A percentile compares a stretch with the other conserved stretches of the same genome.
Conservation (phyloP, 2,329 filamentous ascomycete species). For the Colletotrichum brevisporum region DNA sequence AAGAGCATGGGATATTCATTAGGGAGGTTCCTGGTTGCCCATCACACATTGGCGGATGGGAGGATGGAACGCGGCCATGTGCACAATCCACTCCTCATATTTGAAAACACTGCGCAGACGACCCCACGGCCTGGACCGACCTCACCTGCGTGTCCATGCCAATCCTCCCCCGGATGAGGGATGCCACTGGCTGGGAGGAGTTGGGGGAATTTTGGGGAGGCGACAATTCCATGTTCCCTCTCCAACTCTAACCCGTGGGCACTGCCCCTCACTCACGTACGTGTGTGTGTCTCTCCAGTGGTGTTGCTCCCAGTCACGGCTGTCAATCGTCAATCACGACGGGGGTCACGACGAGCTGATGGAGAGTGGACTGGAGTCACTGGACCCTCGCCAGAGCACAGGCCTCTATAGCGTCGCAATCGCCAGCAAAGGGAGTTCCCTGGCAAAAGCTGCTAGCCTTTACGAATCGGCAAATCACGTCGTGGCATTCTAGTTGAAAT, state of each 20-base stretch:
- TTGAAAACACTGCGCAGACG: neutral
- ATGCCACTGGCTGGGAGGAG: neutral
- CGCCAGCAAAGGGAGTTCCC: slow-evolving; percentile 12
- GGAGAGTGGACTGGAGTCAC: too few relatives aligned
- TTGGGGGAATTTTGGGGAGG: slow-evolving; percentile 10
- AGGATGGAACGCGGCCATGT: neutral
- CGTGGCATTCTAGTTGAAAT: neutral
- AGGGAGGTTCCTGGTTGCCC: neutral
- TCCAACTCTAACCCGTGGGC: neutral
- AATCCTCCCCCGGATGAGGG: slow-evolving; percentile 19
- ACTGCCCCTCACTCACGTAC: neutral
- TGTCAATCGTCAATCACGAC: neutral
- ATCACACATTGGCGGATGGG: slow-evolving; percentile 5
- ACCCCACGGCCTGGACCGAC: slow-evolving; percentile 18
- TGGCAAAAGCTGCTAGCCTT: neutral
- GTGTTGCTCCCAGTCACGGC: too few relatives aligned
- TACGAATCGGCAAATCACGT: slow-evolving; percentile 8
- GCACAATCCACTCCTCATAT: neutral
- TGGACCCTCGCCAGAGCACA: slow-evolving; percentile 11
- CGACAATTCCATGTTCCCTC: slow-evolving; percentile 23
- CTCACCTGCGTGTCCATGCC: slow-evolving; percentile 7
- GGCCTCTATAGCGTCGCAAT: slow-evolving; percentile 20
- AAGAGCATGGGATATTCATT: slow-evolving; percentile 9
- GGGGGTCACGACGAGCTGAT: slow-evolving; percentile 6
- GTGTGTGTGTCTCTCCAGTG: too few relatives aligned